A percentile compares a stretch with the other conserved stretches of the same genome.
phyloP scores from a whole-genome alignment of 2,329 filamentous ascomycete genomes.

The Zymoseptoria tritici region DNA sequence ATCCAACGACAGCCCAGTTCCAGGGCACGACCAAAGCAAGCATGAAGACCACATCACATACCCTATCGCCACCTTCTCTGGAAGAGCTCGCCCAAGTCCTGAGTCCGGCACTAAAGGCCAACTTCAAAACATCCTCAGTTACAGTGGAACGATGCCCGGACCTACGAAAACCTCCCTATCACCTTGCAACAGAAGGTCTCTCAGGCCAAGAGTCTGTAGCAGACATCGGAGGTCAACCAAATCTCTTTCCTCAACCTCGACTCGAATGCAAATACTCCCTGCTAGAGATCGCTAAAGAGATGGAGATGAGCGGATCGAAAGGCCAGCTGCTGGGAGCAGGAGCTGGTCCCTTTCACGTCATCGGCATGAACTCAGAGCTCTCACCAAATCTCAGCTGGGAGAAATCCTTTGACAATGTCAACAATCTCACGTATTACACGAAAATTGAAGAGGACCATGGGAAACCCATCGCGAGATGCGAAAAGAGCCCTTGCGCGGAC shows the following conservation, averaged over 20 bases:
- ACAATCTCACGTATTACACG: slow-evolving; percentile 27
- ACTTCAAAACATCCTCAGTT: slow-evolving; percentile 19
- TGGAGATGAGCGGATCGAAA: slow-evolving; percentile 17
- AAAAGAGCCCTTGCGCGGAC: slow-evolving; percentile 17
- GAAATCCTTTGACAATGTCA: slow-evolving; percentile 14
- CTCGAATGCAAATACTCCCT: slow-evolving; percentile 26
- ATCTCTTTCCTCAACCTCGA: slow-evolving; percentile 24
- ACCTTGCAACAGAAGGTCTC: slow-evolving; percentile 22
- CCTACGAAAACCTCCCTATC: slow-evolving; percentile 20
- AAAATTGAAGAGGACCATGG: slow-evolving; percentile 41
- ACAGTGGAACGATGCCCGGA: slow-evolving; percentile 22
- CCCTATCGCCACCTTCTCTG: slow-evolving; percentile 19
- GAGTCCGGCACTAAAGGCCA: slow-evolving; percentile 17
- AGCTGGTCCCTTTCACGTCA: slow-evolving; percentile 24
- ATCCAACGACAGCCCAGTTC: background rate
- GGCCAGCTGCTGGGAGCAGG: slow-evolving; percentile 25
- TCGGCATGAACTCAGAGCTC: slow-evolving; percentile 24
- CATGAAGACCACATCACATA: slow-evolving; percentile 20
- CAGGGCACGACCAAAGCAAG: background rate
- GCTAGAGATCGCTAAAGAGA: slow-evolving; percentile 18
- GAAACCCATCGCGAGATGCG: slow-evolving; percentile 23
- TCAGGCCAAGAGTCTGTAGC: slow-evolving; percentile 23
- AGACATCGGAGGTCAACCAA: slow-evolving; percentile 27
- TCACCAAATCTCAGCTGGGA: slow-evolving; percentile 25
- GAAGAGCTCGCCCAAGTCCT: slow-evolving; percentile 19